These are phyloP conservation scores for Apocynum venetum DNA, from an alignment of 257 asterid genomes.

Conservation along the genomic window DNA sequence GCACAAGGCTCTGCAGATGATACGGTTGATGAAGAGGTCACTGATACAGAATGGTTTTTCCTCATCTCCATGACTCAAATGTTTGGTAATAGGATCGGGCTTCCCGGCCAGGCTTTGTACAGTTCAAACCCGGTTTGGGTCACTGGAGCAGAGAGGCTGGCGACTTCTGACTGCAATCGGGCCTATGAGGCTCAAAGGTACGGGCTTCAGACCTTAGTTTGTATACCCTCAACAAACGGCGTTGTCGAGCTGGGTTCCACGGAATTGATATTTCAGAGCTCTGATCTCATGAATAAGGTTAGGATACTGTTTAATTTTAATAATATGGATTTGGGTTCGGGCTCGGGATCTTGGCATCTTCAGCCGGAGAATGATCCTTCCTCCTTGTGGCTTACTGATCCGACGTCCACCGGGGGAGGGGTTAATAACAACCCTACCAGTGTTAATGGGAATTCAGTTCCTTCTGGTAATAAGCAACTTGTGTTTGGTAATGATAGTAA, in stretches of 20 bases:
- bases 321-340: constrained; percentile 35
- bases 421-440: constrained; percentile 8
- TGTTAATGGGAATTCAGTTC: constrained; percentile 23
- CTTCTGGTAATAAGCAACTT: constrained; percentile 34
- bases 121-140: constrained; percentile 69
- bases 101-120: constrained; percentile 80
- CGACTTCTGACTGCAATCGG: constrained; percentile 54
- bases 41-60: constrained; percentile 90
- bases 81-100: constrained; percentile 59
- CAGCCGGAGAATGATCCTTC: constrained; percentile 58
- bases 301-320: constrained; percentile 58
- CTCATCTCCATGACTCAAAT: constrained; percentile 80
- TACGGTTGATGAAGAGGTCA: constrained; percentile 75
- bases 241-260: constrained; percentile 91
- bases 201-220: constrained; percentile 73
- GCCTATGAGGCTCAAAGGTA: constrained; percentile 62
- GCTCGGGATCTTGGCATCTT: constrained; percentile 48
- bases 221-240: constrained; percentile 69
- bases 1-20: constrained; percentile 39
- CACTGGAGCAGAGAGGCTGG: constrained; percentile 50
- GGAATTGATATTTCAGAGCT: constrained; percentile 57
- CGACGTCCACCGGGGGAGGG: constrained; percentile 36
- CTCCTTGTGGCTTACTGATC: constrained; percentile 60
- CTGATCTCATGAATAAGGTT: constrained; percentile 77
- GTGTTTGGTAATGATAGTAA: constrained; percentile 37